These are phyloP conservation scores for Paraconiothyrium sp. DNA, from an alignment of 2,329 filamentous ascomycete genomes.

Conservation along the genomic window DNA sequence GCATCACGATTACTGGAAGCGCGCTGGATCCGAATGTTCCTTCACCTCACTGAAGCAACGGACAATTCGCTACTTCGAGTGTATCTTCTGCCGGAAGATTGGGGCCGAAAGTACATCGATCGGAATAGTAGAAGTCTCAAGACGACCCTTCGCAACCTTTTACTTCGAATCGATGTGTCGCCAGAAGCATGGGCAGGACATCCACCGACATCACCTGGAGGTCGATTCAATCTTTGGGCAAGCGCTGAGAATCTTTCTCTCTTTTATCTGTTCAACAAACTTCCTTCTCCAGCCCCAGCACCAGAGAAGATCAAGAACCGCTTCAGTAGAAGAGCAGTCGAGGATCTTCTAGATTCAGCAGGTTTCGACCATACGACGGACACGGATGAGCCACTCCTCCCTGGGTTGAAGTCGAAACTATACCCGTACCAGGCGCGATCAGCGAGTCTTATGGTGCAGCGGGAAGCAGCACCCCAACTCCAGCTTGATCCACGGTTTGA, in stretches of 20 bases:
- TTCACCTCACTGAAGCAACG: conserved; percentile 16
- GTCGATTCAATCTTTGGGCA: conserved; percentile 53
- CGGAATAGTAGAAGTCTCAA: conserved; percentile 58
- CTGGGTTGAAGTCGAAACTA: conserved; percentile 70
- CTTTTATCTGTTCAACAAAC: conserved; percentile 76
- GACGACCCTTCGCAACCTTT: conserved; percentile 58
- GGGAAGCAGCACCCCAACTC: conserved; percentile 72
- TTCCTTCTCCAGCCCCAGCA: conserved; percentile 73
- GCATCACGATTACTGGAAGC: conserved; percentile 42
- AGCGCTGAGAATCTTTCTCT: conserved; percentile 63
- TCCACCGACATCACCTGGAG: conserved; percentile 26
- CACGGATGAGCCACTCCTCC: conserved; percentile 48
- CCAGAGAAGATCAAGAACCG: conserved; percentile 59
- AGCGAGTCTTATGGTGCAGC: conserved; percentile 83
- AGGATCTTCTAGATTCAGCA: conserved; percentile 60
- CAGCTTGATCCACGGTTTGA: conserved; percentile 79
- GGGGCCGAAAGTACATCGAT: conserved; percentile 63
- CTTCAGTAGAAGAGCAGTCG: conserved; percentile 64
- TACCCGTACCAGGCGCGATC: conserved; percentile 84
- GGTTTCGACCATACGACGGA: conserved; percentile 50
- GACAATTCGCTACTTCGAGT: conserved; percentile 58
- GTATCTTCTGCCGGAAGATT: conserved; percentile 73
- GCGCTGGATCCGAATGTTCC: conserved; percentile 46
- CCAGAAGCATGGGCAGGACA: conserved; percentile 64
- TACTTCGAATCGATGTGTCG: conserved; percentile 67